These are phyloP conservation scores for Mallotus japonicus DNA, from an alignment of 441 rosid genomes.

Conservation along the genomic window DNA sequence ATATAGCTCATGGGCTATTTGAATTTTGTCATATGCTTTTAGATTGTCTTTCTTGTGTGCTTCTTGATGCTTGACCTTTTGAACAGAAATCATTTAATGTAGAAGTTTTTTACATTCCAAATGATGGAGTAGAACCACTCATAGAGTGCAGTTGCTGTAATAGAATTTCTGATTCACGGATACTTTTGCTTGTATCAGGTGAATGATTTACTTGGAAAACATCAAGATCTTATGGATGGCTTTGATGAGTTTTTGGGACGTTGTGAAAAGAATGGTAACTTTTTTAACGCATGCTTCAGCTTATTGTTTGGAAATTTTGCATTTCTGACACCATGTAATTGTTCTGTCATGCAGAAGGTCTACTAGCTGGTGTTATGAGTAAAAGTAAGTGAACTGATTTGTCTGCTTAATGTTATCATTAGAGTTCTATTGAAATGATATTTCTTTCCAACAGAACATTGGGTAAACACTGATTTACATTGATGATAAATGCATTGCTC, in stretches of 20 bases:
- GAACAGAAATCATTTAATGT: not conserved
- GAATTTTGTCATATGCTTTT: no score
- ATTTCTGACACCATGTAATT: conserved; percentile 24
- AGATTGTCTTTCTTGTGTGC: not conserved
- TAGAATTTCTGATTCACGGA: conserved; percentile 21
- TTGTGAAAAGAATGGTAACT: conserved; percentile 83
- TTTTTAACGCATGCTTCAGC: conserved; percentile 21
- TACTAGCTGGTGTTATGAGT: conserved; percentile 82
- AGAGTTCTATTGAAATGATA: not conserved
- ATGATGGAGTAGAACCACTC: not conserved
- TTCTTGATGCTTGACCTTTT: not conserved
- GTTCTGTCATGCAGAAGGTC: conserved; percentile 63
- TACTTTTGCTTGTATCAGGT: conserved; percentile 50
- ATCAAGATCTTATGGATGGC: conserved; percentile 86
- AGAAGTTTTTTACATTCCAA: not conserved
- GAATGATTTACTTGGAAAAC: conserved; percentile 68
- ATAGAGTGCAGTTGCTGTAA: conserved; percentile 12
- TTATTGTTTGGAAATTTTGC: conserved; percentile 20
- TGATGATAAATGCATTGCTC: not conserved
- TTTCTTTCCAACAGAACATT: not conserved
- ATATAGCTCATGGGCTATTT: not conserved
- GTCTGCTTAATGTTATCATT: conserved; percentile 16
- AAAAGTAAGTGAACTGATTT: conserved; percentile 64
- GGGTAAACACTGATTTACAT: not conserved
- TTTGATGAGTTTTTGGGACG: conserved; percentile 76